phyloP scores from a whole-genome alignment of 2,329 filamentous ascomycete genomes.

The Dothidotthia symphoricarpi region DNA sequence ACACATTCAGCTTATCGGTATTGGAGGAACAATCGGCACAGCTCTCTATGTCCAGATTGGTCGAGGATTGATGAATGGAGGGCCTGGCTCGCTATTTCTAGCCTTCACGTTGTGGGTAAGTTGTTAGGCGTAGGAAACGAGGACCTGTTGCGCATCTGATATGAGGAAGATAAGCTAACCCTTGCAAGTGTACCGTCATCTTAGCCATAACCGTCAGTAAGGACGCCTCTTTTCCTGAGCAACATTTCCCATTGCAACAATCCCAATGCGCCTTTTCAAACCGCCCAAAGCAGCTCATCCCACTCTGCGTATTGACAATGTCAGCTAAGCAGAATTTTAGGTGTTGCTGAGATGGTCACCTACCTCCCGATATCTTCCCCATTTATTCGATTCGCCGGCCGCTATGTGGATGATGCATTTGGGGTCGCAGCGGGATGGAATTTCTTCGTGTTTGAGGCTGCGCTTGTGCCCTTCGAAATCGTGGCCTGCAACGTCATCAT shows the following conservation, averaged over 20 bases:
- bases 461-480: constrained; percentile 66
- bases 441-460: constrained; percentile 69
- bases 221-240: constrained; percentile 24
- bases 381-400: constrained; percentile 74
- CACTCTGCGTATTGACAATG: constrained; percentile 6
- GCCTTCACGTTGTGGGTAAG: constrained; percentile 48
- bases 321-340: constrained; percentile 26
- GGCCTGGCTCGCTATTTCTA: constrained; percentile 48
- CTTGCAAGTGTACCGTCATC: constrained; percentile 44
- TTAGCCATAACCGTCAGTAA: constrained; percentile 44
- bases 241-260: constrained; percentile 23
- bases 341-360: constrained; percentile 73
- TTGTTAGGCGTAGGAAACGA: constrained; percentile 1
- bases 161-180: constrained; percentile 7
- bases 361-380: constrained; percentile 74
- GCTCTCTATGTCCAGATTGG: constrained; percentile 51
- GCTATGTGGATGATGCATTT: constrained; percentile 73
- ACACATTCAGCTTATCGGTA: constrained; percentile 50
- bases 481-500: constrained; percentile 49
- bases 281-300: constrained; percentile 15
- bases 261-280: constrained; percentile 12
- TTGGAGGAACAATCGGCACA: constrained; percentile 50
- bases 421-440: constrained; percentile 73
- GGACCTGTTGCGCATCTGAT: no score
- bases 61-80: constrained; percentile 47